These are phyloP conservation scores for Gnomoniopsis sp. DNA, from an alignment of 2,329 filamentous ascomycete genomes.

Conservation along the genomic window DNA sequence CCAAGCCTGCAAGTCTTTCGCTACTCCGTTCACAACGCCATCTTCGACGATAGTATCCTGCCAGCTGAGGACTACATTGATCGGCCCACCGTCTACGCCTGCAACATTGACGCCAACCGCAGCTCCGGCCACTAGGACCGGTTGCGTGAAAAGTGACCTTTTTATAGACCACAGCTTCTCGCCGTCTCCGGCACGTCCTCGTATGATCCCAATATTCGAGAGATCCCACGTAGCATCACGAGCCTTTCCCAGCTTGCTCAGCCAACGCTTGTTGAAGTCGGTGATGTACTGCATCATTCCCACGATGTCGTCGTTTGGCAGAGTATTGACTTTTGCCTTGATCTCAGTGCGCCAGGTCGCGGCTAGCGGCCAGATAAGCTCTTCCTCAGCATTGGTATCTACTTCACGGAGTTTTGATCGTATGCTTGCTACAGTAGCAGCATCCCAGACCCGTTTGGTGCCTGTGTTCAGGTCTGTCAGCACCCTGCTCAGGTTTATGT, in stretches of 20 bases:
- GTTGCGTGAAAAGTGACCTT: slow-evolving; percentile 48
- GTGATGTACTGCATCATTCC: slow-evolving; percentile 39
- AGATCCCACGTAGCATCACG: slow-evolving; percentile 46
- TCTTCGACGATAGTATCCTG: slow-evolving; percentile 41
- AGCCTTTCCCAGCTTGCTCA: slow-evolving; percentile 37
- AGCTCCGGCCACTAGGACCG: slow-evolving; percentile 39
- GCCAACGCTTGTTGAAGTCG: slow-evolving; percentile 41
- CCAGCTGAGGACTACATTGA: slow-evolving; percentile 46
- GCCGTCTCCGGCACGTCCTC: slow-evolving; percentile 14
- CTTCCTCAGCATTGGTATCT: slow-evolving; percentile 20
- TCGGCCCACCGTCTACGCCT: slow-evolving; percentile 37
- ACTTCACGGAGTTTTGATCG: slow-evolving; percentile 16
- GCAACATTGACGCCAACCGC: slow-evolving; percentile 44
- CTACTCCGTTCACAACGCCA: slow-evolving; percentile 34
- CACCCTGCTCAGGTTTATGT: slow-evolving; percentile 26
- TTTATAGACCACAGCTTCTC: slow-evolving; percentile 33
- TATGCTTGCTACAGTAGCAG: slow-evolving; percentile 23
- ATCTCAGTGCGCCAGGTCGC: slow-evolving; percentile 32
- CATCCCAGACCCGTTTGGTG: slow-evolving; percentile 29
- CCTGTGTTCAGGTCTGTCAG: slow-evolving; percentile 40
- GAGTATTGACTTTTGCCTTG: slow-evolving; percentile 26
- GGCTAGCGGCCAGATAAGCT: slow-evolving; percentile 41
- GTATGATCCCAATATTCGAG: slow-evolving; percentile 49
- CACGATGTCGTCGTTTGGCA: slow-evolving; percentile 41
- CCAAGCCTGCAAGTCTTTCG: slow-evolving; percentile 33